Evolutionary conservation across 73 alveolate species (phyloP).

Genomic region (Stentor roeselii): DNA sequence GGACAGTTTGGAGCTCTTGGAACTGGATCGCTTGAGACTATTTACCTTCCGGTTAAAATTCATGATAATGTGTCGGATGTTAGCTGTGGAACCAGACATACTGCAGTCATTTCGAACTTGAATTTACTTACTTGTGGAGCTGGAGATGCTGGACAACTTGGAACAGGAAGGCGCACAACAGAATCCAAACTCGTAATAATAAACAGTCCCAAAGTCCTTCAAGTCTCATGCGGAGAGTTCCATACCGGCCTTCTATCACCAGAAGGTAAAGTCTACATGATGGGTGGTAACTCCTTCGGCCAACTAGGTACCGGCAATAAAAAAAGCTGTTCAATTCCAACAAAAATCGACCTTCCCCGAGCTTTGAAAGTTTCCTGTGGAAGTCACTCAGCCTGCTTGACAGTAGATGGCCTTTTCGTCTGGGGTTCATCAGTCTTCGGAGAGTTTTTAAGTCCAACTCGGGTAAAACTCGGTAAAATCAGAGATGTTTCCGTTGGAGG

Average conservation of each 20-base stretch:
- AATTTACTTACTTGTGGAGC: conserved; percentile 36
- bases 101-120: conserved; percentile 36
- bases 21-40: conserved; percentile 32
- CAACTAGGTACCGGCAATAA: conserved; percentile 71
- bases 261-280: conserved; percentile 66
- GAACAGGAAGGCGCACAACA: conserved; percentile 30
- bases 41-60: background rate
- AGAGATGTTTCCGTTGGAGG: conserved; percentile 27
- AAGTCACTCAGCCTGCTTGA: conserved; percentile 55
- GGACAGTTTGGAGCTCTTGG: conserved; percentile 68
- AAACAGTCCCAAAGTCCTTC: conserved; percentile 23
- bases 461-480: conserved; percentile 11
- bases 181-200: background rate
- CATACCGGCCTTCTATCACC: conserved; percentile 74
- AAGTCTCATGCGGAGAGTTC: conserved; percentile 76
- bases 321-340: conserved; percentile 37
- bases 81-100: conserved; percentile 54
- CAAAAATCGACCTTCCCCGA: conserved; percentile 30
- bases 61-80: background rate
- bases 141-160: conserved; percentile 43
- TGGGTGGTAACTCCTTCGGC: conserved; percentile 84
- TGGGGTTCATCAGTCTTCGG: conserved; percentile 67
- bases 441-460: conserved; percentile 41
- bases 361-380: conserved; percentile 54
- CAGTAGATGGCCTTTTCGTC: conserved; percentile 39